phyloP scores from a whole-genome alignment of 2,329 filamentous ascomycete species.

The Seiridium cupressi region DNA sequence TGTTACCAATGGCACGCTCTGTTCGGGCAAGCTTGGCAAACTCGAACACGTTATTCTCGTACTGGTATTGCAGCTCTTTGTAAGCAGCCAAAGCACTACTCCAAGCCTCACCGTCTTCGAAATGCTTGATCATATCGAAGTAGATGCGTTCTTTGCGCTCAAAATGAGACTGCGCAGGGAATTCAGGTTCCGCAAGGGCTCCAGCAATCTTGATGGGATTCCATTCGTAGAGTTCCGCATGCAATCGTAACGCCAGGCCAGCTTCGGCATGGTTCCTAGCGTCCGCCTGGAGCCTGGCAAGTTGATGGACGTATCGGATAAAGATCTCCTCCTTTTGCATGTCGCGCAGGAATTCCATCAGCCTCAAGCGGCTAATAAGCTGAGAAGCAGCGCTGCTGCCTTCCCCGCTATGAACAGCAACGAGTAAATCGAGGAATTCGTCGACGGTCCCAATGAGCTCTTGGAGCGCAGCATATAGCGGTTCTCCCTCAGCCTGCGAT shows the following conservation, averaged over 20 bases:
- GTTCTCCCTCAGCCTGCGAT: constrained; percentile 64
- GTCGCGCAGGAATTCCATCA: constrained; percentile 96
- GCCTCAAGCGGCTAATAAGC: constrained; percentile 81
- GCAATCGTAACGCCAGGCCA: constrained; percentile 82
- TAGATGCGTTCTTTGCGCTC: constrained; percentile 91
- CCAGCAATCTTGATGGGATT: constrained; percentile 67
- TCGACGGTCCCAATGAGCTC: constrained; percentile 82
- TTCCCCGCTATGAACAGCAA: constrained; percentile 81
- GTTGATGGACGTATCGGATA: constrained; percentile 90
- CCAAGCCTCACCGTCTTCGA: constrained; percentile 94
- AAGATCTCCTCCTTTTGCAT: constrained; percentile 98
- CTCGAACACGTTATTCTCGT: constrained; percentile 86
- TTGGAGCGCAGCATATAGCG: constrained; percentile 72
- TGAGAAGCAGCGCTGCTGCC: constrained; percentile 71
- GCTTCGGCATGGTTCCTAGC: constrained; percentile 82
- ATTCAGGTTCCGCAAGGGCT: constrained; percentile 69
- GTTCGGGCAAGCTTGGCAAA: constrained; percentile 88
- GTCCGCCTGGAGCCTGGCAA: constrained; percentile 74
- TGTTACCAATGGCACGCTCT: constrained; percentile 85
- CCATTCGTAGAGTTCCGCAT: constrained; percentile 93
- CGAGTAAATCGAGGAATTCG: constrained; percentile 85
- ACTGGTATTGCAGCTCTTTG: constrained; percentile 86
- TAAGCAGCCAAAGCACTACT: constrained; percentile 84
- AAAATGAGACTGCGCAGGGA: constrained; percentile 82
- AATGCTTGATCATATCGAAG: constrained; percentile 92